Conservation (phyloP, 306 rosid genomes). For the Crotalaria pallida region DNA sequence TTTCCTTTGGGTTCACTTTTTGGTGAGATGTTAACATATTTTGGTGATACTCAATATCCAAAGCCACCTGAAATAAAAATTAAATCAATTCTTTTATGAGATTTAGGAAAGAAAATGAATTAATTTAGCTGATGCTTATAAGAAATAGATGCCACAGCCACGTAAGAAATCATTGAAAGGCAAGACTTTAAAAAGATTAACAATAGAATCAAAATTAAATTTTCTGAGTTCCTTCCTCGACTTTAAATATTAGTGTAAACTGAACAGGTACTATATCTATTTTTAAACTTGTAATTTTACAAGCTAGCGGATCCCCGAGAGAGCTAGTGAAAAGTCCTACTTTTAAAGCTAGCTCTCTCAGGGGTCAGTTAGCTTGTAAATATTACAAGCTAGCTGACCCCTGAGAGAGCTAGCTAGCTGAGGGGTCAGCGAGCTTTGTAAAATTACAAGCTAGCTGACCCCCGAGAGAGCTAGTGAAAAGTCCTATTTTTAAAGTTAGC, state of each 20-base stretch:
- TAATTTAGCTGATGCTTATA: not conserved
- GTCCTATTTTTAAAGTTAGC: no score
- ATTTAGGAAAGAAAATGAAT: not conserved
- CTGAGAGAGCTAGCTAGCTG: no score
- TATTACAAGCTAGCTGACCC: no score
- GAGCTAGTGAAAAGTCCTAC: no score
- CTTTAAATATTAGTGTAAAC: not conserved
- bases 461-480: no score
- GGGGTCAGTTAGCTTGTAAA: no score
- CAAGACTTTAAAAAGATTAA: not conserved
- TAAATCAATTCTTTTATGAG: not conserved
- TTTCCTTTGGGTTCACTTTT: constrained; percentile 94
- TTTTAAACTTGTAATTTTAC: no score
- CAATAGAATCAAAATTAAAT: not conserved
- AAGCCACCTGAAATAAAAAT: constrained; percentile 59
- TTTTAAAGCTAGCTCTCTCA: no score
- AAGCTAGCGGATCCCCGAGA: no score
- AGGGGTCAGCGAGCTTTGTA: no score
- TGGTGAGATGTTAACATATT: constrained; percentile 81
- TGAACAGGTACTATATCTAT: not conserved
- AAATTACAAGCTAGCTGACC: no score
- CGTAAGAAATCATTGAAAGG: not conserved
- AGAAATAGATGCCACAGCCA: not conserved
- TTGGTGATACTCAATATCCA: constrained; percentile 95
- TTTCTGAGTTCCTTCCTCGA: not conserved